These are phyloP conservation scores for Exophiala spinifera DNA, from an alignment of 2,329 filamentous ascomycete species.

Conservation along the genomic window DNA sequence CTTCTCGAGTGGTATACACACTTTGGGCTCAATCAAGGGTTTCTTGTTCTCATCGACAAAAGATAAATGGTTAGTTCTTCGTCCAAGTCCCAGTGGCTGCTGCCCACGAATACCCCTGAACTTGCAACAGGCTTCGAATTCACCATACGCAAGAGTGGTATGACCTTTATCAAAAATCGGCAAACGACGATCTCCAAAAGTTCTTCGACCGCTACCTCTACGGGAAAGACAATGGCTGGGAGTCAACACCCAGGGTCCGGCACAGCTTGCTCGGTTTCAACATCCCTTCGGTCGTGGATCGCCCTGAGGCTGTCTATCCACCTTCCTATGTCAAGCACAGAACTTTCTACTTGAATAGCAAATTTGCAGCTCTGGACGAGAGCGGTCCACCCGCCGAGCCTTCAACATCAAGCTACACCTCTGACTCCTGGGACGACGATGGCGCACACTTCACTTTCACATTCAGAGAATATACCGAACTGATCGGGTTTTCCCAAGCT, in stretches of 20 bases:
- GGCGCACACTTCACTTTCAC: conserved; percentile 29
- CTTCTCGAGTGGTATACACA: conserved; percentile 36
- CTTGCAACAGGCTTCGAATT: conserved; percentile 36
- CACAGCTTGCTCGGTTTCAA: conserved; percentile 32
- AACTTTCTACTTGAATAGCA: conserved; percentile 33
- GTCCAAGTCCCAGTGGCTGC: no score
- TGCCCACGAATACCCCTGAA: neutral
- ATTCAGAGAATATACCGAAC: conserved; percentile 39
- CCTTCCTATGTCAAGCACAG: conserved; percentile 17
- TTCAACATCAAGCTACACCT: conserved; percentile 34
- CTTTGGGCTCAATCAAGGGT: conserved; percentile 38
- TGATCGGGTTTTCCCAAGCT: conserved; percentile 49
- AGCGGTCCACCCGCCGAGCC: neutral
- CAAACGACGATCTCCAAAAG: conserved; percentile 37
- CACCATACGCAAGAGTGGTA: conserved; percentile 46
- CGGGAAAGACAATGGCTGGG: conserved; percentile 45
- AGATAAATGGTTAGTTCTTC: conserved; percentile 42
- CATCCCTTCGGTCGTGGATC: conserved; percentile 5
- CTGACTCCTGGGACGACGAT: conserved; percentile 30
- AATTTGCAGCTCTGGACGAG: conserved; percentile 13
- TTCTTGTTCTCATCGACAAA: conserved; percentile 39
- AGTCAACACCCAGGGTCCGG: conserved; percentile 45
- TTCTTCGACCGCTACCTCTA: conserved; percentile 51
- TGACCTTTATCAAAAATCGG: conserved; percentile 41
- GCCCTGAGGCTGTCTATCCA: conserved; percentile 32